These are phyloP conservation scores for Berberis thunbergii DNA, from an alignment of 164 flowering plant species.

Conservation along the genomic window DNA sequence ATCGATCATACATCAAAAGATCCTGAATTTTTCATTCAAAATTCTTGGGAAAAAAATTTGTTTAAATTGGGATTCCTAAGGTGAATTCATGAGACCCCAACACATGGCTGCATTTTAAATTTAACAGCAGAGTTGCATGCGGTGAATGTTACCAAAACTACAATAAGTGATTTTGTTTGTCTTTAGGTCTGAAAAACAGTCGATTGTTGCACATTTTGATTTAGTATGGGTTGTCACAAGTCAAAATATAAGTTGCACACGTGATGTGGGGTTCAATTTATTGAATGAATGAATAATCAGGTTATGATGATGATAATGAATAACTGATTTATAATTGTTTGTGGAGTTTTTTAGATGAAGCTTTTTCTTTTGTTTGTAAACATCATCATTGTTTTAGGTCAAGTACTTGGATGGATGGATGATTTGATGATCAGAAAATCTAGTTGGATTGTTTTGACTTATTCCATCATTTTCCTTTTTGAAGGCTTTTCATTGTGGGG, in stretches of 20 bases:
- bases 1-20: no score
- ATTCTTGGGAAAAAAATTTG: not conserved
- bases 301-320: no score
- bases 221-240: not conserved
- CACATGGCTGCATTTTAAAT: conserved; percentile 4
- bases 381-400: no score
- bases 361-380: no score
- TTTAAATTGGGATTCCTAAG: not conserved
- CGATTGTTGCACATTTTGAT: conserved; percentile 2
- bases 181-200: not conserved
- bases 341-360: no score
- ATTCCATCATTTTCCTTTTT: no score
- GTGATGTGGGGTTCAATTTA: conserved; percentile 5
- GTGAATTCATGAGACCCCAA: conserved; percentile 2
- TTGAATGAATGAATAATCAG: no score
- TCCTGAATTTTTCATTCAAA: not conserved
- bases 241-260: conserved; percentile 14
- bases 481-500: no score
- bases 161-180: conserved; percentile 2
- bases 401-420: no score
- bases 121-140: conserved; percentile 4
- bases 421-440: no score
- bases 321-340: no score
- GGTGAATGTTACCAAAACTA: conserved; percentile 11
- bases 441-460: no score